Base-by-base conservation (phyloP, 768 basidiomycete species). In the Pleurotus platypus region DNA sequence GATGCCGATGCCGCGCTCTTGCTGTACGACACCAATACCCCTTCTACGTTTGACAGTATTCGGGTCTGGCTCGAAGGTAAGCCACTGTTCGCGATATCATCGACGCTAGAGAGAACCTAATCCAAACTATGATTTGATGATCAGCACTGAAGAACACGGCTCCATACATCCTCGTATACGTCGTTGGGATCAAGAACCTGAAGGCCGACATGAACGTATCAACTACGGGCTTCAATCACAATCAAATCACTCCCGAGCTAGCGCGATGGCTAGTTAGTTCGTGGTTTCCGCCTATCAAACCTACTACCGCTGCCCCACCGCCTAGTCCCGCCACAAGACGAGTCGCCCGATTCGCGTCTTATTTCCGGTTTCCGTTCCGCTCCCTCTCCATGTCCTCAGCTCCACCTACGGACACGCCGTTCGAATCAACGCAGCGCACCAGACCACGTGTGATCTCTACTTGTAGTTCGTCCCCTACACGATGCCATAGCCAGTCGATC, bases 271-370 rank as follows among this genome's bases (percentile, higher is more conserved):
- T 53, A 9, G 39, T 53, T 22, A 35, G 51, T 26, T 53, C 51
- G 22, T 53, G 51, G 51, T 53, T 53, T 37, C 51, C 51, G 18
- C 51, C 51, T n/a, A 42, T 39, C 15, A 53, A 53, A 40, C 51
- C 15, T n/a, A 53, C 51, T n/a, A 53, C 51, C 18, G 16, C 24
- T 20, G 51, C 51, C 15, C 51, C 51, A 18, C 51, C 51, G 15
- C 51, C 51, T 5, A 53, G 49, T 22, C 51, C 51, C 35, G 51
- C 35, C 6, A 40, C 51, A 4, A 53, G 42, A 37, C 30, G 30
- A 42, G 5, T 13, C 39, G 20, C n/a, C 37, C 9, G 22, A n/a
- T 53, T 53, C 38, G n/a, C 51, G 5, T 53, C 51, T 8, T 53
- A 40, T 8, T 40, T 53, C 15, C 51, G 51, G 11, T 24, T 53